These are phyloP conservation scores for Bipolaris oryzae DNA, from an alignment of 2,329 filamentous ascomycete genomes.

Conservation along the genomic window DNA sequence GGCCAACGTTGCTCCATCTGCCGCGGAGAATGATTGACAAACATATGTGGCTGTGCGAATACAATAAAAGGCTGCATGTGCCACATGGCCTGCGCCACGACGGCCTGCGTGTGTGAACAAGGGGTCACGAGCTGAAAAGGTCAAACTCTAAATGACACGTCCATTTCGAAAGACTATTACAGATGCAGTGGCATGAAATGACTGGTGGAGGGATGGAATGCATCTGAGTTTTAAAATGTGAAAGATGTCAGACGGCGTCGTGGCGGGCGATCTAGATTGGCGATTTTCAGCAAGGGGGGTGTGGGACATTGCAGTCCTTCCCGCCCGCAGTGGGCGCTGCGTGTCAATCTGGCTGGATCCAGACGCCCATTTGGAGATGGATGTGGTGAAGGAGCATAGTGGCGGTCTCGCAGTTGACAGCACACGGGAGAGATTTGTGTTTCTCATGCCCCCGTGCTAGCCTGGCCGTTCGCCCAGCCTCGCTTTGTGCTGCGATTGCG, in stretches of 20 bases:
- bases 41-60: slow-evolving; percentile 10
- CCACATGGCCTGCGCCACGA: slow-evolving; percentile 14
- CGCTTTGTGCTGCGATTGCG: slow-evolving; percentile 1
- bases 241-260: slow-evolving; percentile 12
- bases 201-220: slow-evolving; percentile 17
- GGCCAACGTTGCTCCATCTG: not conserved
- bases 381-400: not conserved
- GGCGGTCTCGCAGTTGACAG: slow-evolving; percentile 6
- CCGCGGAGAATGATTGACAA: not conserved
- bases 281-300: slow-evolving; percentile 6
- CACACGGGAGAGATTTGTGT: not conserved
- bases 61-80: not conserved
- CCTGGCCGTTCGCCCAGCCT: slow-evolving; percentile 3
- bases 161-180: not conserved
- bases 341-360: slow-evolving; percentile 2
- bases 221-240: slow-evolving; percentile 9
- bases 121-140: slow-evolving; percentile 26
- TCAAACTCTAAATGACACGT: slow-evolving; percentile 6
- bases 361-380: not conserved
- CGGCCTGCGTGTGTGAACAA: slow-evolving; percentile 16
- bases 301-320: slow-evolving; percentile 10
- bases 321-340: slow-evolving; percentile 8
- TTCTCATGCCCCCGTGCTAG: too few species aligned
- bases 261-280: slow-evolving; percentile 26
- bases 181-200: slow-evolving; percentile 6